Conservation (phyloP, 305 asterid genomes). For the Fraxinus albicans region DNA sequence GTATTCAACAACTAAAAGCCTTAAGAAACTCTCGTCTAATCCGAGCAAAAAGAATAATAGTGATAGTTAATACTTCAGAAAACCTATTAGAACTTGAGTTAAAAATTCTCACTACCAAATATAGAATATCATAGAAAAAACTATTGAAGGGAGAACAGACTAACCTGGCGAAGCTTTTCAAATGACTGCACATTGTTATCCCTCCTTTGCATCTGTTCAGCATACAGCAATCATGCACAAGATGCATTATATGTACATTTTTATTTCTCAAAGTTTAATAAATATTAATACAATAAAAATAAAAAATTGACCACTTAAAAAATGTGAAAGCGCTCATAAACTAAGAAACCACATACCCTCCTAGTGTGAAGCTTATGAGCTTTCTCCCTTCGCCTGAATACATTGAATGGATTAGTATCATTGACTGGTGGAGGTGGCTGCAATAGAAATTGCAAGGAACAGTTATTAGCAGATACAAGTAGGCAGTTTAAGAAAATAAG, state of each 20-base stretch:
- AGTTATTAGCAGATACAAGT: conserved; percentile 29
- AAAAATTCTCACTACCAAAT: not conserved
- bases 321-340: not conserved
- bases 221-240: conserved; percentile 14
- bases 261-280: not conserved
- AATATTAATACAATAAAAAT: not conserved
- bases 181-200: conserved; percentile 98
- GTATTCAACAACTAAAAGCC: conserved; percentile 4
- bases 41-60: not conserved
- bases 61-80: not conserved
- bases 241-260: not conserved
- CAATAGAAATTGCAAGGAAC: conserved; percentile 28
- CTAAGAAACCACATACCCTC: conserved; percentile 60
- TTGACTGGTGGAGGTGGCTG: conserved; percentile 99
- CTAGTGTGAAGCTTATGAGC: conserved; percentile 97
- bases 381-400: conserved; percentile 98
- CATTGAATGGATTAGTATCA: conserved; percentile 96
- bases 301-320: conserved; percentile 9
- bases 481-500: not conserved
- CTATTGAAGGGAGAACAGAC: conserved; percentile 19
- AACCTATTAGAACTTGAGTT: not conserved
- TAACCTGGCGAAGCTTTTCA: conserved; percentile 98
- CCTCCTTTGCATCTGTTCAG: conserved; percentile 91
- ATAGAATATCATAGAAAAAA: not conserved
- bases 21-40: not conserved